Evolutionary conservation across 1,139 yeast genomes (phyloP).

Genomic region (Nakaseomyces nivariensis): DNA sequence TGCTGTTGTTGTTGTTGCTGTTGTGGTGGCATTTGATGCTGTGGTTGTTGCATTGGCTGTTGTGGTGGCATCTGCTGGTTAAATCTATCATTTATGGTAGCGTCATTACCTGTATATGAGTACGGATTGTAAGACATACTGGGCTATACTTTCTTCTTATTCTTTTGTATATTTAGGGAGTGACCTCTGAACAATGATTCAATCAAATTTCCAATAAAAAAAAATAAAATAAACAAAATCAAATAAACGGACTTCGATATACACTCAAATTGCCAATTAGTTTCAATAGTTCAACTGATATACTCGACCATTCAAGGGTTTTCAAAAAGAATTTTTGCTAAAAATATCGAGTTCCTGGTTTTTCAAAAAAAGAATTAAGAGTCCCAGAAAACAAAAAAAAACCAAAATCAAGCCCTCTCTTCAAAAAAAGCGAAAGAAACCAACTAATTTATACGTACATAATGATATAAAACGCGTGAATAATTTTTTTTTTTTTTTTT

Average conservation of each 20-base stretch:
- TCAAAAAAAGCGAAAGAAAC: neutral
- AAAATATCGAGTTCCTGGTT: too few species aligned
- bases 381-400: neutral
- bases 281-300: too few species aligned
- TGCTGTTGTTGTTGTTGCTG: constrained; percentile 7
- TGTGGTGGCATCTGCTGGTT: neutral
- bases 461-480: neutral
- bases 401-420: too few species aligned
- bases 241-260: too few species aligned
- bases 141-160: too few species aligned
- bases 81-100: constrained; percentile 15
- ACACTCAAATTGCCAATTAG: too few species aligned
- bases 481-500: neutral
- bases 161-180: too few species aligned
- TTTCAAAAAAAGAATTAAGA: too few species aligned
- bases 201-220: neutral
- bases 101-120: constrained; percentile 16
- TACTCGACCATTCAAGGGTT: too few species aligned
- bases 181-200: too few species aligned
- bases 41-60: constrained; percentile 21
- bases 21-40: constrained; percentile 3
- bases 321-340: too few species aligned
- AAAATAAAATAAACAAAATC: too few species aligned
- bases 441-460: neutral
- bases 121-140: constrained; percentile 38